Percentiles rank a stretch among this genome's conserved stretches.
Conservation (phyloP, 2,329 filamentous ascomycete genomes). For the Sodiomyces alkalinus region DNA sequence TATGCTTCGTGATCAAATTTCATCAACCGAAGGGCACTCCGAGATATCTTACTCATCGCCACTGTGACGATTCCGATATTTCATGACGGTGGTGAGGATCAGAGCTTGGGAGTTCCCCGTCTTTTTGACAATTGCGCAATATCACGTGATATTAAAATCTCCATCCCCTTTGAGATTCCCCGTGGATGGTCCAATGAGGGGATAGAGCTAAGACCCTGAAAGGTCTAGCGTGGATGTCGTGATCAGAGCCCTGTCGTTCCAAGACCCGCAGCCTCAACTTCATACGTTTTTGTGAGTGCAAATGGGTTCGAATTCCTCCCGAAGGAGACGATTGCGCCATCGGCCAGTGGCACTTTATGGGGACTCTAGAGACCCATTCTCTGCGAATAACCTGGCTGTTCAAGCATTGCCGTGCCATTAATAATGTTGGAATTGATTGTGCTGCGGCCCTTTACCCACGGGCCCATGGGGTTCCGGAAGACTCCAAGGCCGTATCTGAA, state of each 20-base stretch:
- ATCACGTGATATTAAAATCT: constrained; percentile 3
- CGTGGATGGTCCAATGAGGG: too few relatives aligned
- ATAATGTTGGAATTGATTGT: constrained; percentile 5
- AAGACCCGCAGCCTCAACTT: constrained; percentile 3
- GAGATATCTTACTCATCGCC: too few relatives aligned
- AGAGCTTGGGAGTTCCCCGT: too few relatives aligned
- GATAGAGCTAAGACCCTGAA: too few relatives aligned
- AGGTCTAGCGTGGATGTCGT: constrained; percentile 37
- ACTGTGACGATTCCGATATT: too few relatives aligned
- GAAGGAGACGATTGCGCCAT: constrained; percentile 6
- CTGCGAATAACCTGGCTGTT: constrained; percentile 1
- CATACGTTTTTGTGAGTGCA: constrained; percentile 3
- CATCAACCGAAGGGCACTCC: too few relatives aligned
- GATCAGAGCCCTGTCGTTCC: constrained; percentile 15
- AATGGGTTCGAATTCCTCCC: neutral
- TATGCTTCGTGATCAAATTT: too few relatives aligned
- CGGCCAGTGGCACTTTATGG: neutral
- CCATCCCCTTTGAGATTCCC: constrained; percentile 20
- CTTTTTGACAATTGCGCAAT: constrained; percentile 8
- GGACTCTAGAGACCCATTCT: too few relatives aligned
- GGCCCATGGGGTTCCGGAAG: too few relatives aligned
- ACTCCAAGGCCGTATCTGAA: too few relatives aligned
- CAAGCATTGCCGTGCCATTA: constrained; percentile 3
- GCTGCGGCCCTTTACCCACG: too few relatives aligned
- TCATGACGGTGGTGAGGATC: too few relatives aligned